These are phyloP conservation scores for Fusarium armeniacum DNA, from an alignment of 2,329 filamentous ascomycete species.

Conservation along the genomic window DNA sequence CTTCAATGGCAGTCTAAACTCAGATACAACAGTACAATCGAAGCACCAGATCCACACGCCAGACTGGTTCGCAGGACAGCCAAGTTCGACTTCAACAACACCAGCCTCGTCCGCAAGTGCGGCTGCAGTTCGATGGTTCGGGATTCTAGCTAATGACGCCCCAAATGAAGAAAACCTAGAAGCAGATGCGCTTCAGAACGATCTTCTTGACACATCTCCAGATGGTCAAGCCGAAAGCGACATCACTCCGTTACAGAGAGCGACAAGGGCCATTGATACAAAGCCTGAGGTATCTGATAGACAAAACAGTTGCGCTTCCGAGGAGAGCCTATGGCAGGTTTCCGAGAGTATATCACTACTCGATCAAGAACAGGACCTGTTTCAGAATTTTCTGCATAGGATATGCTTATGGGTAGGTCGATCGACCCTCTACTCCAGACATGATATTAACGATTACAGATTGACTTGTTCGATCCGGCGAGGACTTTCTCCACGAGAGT, in stretches of 20 bases:
- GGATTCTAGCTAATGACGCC: constrained; percentile 43
- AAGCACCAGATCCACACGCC: constrained; percentile 5
- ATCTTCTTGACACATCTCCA: constrained; percentile 19
- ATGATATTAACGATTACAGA: constrained; percentile 2
- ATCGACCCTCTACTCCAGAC: accelerated
- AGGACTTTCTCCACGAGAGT: constrained; percentile 43
- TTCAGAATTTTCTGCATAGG: constrained; percentile 45
- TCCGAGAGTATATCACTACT: constrained; percentile 41
- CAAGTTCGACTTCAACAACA: constrained; percentile 41
- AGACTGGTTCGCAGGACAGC: constrained; percentile 26
- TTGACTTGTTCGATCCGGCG: constrained; percentile 47
- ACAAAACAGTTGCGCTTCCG: neutral
- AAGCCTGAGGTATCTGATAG: constrained; percentile 13
- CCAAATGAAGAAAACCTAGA: constrained; percentile 5
- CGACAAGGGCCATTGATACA: constrained; percentile 41
- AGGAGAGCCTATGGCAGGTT: constrained; percentile 46
- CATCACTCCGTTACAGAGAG: constrained; percentile 32
- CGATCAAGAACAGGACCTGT: constrained; percentile 42
- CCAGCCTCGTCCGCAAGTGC: constrained; percentile 44
- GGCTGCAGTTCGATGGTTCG: constrained; percentile 49
- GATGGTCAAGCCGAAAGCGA: constrained; percentile 20
- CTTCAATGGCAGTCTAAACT: neutral
- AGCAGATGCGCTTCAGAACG: constrained; percentile 9
- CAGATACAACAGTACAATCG: constrained; percentile 1
- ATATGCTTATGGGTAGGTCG: constrained; percentile 47